Evolutionary conservation across 208 protist species (phyloP).

Genomic region (Trypanosoma conorhini): DNA sequence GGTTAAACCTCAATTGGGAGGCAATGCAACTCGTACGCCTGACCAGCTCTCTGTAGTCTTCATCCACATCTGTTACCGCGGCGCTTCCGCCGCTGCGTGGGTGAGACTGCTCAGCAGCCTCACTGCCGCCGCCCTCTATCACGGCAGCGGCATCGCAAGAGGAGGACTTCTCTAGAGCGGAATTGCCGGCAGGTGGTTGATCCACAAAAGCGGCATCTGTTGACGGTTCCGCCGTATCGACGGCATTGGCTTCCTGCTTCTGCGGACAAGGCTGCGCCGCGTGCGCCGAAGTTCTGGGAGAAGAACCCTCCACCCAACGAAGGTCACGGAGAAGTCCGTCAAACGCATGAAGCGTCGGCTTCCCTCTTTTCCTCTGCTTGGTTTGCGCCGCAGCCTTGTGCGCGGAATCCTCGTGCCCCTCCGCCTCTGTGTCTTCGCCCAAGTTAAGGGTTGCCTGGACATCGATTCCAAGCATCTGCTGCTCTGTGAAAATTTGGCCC

Average conservation of each 20-base stretch:
- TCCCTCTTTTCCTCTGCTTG: background rate
- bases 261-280: background rate
- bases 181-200: too few relatives aligned
- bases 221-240: background rate
- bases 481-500: constrained; percentile 22
- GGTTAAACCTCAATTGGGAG: constrained; percentile 4
- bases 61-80: constrained; percentile 5
- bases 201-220: background rate
- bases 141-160: background rate
- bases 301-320: constrained; percentile 4
- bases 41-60: constrained; percentile 16
- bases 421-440: background rate
- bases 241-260: too few relatives aligned
- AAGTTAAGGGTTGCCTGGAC: background rate
- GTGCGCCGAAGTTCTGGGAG: background rate
- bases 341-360: background rate
- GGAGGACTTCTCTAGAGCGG: background rate
- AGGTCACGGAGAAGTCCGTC: constrained; percentile 10
- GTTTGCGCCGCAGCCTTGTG: too few relatives aligned
- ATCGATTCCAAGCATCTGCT: constrained; percentile 19
- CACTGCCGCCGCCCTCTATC: background rate
- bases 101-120: background rate
- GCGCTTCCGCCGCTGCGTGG: background rate
- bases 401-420: background rate
- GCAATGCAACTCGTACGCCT: constrained; percentile 6